These are phyloP conservation scores for Venturia aucupariae DNA, from an alignment of 2,329 filamentous ascomycete genomes.

Conservation along the genomic window DNA sequence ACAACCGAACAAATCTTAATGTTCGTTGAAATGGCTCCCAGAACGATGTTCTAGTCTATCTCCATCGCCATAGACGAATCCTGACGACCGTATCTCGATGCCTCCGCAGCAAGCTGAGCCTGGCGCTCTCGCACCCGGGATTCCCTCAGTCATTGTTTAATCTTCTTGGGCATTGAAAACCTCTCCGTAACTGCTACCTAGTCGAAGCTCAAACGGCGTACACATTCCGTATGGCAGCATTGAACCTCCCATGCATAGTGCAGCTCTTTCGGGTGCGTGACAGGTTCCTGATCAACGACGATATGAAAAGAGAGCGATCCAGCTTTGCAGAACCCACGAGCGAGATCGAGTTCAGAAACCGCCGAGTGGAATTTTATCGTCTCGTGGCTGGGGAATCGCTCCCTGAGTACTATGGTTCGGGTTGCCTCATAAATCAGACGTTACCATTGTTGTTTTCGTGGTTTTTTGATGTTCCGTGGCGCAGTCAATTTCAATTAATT, in stretches of 20 bases:
- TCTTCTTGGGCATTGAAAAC: background rate
- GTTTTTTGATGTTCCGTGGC: too few relatives aligned
- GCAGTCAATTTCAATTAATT: too few relatives aligned
- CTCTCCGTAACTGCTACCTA: background rate
- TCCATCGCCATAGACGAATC: background rate
- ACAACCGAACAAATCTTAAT: too few relatives aligned
- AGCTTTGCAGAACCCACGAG: background rate
- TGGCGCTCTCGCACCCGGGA: background rate
- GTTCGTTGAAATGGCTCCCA: too few relatives aligned
- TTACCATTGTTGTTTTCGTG: too few relatives aligned
- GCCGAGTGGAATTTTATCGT: background rate
- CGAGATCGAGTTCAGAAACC: background rate
- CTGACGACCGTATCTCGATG: background rate
- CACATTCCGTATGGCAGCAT: background rate
- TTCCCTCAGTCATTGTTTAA: background rate
- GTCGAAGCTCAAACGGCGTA: background rate
- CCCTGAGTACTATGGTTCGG: too few relatives aligned
- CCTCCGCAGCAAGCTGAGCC: background rate
- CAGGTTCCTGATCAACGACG: background rate
- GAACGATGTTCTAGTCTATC: too few relatives aligned
- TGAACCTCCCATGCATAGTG: background rate
- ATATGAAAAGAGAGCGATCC: background rate
- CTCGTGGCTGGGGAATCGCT: background rate
- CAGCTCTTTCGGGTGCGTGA: background rate
- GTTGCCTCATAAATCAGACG: too few relatives aligned